phyloP scores from a whole-genome alignment of 129 eudicot genomes.

The Tagetes patula region DNA sequence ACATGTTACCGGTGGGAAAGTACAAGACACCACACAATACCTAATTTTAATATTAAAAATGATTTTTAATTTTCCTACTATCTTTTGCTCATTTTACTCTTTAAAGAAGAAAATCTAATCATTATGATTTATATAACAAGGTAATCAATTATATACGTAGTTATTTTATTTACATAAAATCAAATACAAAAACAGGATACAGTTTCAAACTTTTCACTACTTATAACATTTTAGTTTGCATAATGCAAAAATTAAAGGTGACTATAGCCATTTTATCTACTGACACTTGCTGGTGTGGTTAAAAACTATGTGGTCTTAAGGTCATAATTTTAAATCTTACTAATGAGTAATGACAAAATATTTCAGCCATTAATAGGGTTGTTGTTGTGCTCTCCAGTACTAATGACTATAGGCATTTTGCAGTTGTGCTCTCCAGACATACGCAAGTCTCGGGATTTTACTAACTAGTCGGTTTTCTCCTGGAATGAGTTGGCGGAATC shows the following conservation, averaged over 20 bases:
- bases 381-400: too few relatives aligned
- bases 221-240: not conserved
- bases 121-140: not conserved
- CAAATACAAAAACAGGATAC: not conserved
- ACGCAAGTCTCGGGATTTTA: too few relatives aligned
- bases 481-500: too few relatives aligned
- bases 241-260: not conserved
- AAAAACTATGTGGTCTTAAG: too few relatives aligned
- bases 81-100: not conserved
- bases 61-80: not conserved
- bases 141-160: not conserved
- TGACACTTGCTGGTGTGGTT: too few relatives aligned
- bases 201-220: not conserved
- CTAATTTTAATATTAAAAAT: not conserved
- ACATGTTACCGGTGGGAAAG: slow-evolving; percentile 13
- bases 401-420: too few relatives aligned
- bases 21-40: not conserved
- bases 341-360: too few relatives aligned
- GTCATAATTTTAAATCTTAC: too few relatives aligned
- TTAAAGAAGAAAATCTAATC: not conserved
- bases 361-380: too few relatives aligned
- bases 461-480: too few relatives aligned
- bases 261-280: too few relatives aligned
- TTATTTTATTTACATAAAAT: not conserved
- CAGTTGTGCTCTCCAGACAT: too few relatives aligned